phyloP scores from a whole-genome alignment of 805 yeast genomes.

The Candida argentea region DNA sequence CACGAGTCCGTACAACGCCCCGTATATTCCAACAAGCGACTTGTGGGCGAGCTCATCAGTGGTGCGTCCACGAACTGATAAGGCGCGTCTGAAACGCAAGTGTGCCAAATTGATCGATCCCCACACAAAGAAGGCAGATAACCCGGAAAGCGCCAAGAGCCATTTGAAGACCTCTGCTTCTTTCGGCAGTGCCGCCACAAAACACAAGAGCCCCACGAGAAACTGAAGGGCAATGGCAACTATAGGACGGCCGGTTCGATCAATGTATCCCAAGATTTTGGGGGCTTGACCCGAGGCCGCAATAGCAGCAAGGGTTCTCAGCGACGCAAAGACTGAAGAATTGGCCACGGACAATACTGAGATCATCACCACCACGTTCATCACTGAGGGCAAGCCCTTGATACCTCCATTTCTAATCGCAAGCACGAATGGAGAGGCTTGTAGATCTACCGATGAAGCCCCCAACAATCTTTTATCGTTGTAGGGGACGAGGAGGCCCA shows the following conservation, averaged over 20 bases:
- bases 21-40: slow-evolving; percentile 27
- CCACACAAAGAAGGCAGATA: slow-evolving; percentile 71
- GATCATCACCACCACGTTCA: slow-evolving; percentile 60
- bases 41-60: slow-evolving; percentile 24
- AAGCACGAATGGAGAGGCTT: slow-evolving; percentile 67
- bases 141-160: slow-evolving; percentile 65
- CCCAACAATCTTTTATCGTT: slow-evolving; percentile 39
- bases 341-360: slow-evolving; percentile 73
- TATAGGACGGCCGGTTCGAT: slow-evolving; percentile 72
- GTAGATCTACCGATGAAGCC: slow-evolving; percentile 39
- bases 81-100: slow-evolving; percentile 51
- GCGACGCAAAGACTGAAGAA: slow-evolving; percentile 58
- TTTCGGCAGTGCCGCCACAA: slow-evolving; percentile 48
- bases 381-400: slow-evolving; percentile 52
- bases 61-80: slow-evolving; percentile 37
- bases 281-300: slow-evolving; percentile 62
- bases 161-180: slow-evolving; percentile 55
- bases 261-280: slow-evolving; percentile 51
- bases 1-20: slow-evolving; percentile 22
- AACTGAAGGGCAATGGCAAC: slow-evolving; percentile 48
- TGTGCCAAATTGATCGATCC: slow-evolving; percentile 60
- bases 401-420: slow-evolving; percentile 60
- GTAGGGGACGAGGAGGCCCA: slow-evolving; percentile 64
- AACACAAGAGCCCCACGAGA: slow-evolving; percentile 46
- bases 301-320: slow-evolving; percentile 57